Percentiles rank a stretch among this genome's conserved stretches.
phyloP scores from a whole-genome alignment of 2,329 filamentous ascomycete genomes.

The Colletotrichum sp. region DNA sequence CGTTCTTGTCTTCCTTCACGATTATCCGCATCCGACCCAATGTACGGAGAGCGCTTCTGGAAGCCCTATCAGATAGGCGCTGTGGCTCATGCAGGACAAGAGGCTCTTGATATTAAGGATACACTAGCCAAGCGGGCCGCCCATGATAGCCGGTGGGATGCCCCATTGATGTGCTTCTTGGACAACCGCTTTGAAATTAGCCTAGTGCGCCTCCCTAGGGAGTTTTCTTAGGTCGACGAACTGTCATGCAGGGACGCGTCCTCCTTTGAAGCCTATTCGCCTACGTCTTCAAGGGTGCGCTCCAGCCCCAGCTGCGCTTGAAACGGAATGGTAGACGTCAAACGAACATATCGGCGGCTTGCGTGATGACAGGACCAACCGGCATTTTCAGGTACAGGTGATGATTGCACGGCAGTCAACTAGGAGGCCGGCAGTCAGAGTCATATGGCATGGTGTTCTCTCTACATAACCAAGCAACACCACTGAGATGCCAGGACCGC shows the following conservation, averaged over 20 bases:
- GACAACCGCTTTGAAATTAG: background rate
- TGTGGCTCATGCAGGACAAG: background rate
- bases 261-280: background rate
- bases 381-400: background rate
- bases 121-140: background rate
- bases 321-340: background rate
- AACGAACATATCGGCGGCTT: background rate
- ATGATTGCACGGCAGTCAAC: background rate
- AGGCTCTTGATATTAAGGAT: background rate
- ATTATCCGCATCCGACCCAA: background rate
- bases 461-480: background rate
- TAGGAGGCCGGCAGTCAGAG: background rate
- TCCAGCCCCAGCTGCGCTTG: background rate
- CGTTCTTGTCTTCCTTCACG: background rate
- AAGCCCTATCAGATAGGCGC: background rate
- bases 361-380: background rate
- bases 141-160: background rate
- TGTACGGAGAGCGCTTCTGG: background rate
- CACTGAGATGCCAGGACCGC: background rate
- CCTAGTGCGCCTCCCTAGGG: background rate
- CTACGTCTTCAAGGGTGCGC: background rate
- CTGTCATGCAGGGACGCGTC: background rate
- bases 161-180: background rate
- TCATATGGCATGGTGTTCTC: background rate
- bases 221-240: background rate